Base-by-base conservation (phyloP, 176 grass and related monocot species). In the Triticum urartu region DNA sequence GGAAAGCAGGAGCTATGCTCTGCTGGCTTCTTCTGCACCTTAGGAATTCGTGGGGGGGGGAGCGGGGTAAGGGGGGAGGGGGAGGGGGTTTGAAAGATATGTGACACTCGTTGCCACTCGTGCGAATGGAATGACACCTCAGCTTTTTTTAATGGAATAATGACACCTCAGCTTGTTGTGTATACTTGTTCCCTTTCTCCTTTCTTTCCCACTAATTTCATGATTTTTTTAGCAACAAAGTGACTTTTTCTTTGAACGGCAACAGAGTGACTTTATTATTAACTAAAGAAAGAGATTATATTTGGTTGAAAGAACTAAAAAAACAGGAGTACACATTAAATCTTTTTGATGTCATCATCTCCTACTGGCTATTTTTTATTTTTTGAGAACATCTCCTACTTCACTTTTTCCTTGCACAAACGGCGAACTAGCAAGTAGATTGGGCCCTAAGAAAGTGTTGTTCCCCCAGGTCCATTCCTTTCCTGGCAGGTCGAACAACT, bases 21-120 rank as follows among this genome's bases (percentile, higher is more conserved):
- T 73, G 83, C 25, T 86, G 32, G 68, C 34, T 56, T 10, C 54
- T 83, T 66, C 64, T 67, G 65, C 34, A 86, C 83, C 71, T 83
- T 39, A 73, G 26, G 9, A 45, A 10, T 64, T 80, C 5, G 24
- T 21, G 33, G 40, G 62, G 48, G 13, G n/a, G n/a, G n/a, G n/a
- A n/a, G n/a, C n/a, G n/a, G n/a, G n/a, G n/a, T n/a, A n/a, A n/a
- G 25, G 25, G 24, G 26, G 33, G 40, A 38, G 48, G 25, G 25
- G 25, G 25, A 1, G 25, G 25, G 13, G n/a, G 42, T n/a, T n/a
- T 15, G 40, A 24, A 62, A 47, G 52, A 77, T 39, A 35, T 74
- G 43, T 72, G 65, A 65, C 62, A 72, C 64, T 43, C 47, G 21
- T 42, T 76, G 74, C 39, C 39, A 34, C 71, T 33, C 58, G 24